A percentile compares a stretch with the other conserved stretches of the same genome.
These are phyloP conservation scores for Fusarium pininemorale DNA, from an alignment of 2,329 filamentous ascomycete genomes.

Conservation along the genomic window DNA sequence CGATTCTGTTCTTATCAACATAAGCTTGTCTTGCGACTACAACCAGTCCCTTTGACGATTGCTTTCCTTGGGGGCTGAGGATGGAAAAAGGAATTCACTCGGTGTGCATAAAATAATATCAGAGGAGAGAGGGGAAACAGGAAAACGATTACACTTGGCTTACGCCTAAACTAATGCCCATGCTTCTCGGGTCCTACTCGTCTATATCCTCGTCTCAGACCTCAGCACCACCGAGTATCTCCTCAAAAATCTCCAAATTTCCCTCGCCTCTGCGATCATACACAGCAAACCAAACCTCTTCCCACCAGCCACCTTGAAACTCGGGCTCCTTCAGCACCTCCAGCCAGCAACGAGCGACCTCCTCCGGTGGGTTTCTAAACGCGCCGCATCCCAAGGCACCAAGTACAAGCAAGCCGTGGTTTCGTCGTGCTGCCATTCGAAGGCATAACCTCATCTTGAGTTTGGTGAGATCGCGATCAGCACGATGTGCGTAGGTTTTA, in stretches of 20 bases:
- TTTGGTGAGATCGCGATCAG: constrained; percentile 64
- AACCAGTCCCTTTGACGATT: neutral
- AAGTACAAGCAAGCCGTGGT: constrained; percentile 68
- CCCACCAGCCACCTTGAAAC: constrained; percentile 72
- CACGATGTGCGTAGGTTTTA: constrained; percentile 51
- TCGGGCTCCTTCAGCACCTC: constrained; percentile 69
- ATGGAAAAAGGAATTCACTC: neutral
- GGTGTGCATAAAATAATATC: neutral
- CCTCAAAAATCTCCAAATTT: constrained; percentile 62
- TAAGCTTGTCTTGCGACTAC: neutral
- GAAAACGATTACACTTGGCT: too few relatives aligned
- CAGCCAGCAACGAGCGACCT: constrained; percentile 70
- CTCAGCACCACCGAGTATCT: constrained; percentile 50
- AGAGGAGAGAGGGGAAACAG: neutral
- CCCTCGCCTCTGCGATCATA: constrained; percentile 55
- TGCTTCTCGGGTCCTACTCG: neutral
- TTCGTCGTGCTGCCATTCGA: constrained; percentile 65
- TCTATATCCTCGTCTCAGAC: constrained; percentile 27
- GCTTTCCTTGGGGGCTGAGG: neutral
- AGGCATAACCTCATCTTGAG: constrained; percentile 70
- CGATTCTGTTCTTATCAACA: neutral
- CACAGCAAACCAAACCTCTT: constrained; percentile 71
- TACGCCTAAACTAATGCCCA: neutral
- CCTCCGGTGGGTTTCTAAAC: constrained; percentile 68
- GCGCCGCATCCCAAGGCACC: constrained; percentile 76